Base-by-base conservation (phyloP, 768 basidiomycete species). In the Pisolithus sp. region DNA sequence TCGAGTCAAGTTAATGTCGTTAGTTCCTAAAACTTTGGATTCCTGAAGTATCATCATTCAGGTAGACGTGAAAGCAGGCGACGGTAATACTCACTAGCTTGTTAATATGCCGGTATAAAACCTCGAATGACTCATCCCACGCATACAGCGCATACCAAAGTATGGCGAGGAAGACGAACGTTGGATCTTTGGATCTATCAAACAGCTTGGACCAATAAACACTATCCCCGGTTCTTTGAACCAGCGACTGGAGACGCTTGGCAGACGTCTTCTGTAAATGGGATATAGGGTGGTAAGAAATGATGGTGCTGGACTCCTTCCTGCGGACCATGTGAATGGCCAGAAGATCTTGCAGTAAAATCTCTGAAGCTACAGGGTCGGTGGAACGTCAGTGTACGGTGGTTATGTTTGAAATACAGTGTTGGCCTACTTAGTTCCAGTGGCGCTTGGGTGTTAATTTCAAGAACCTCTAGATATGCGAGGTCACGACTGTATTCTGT, bases 101-200 rank as follows among this genome's bases (percentile, higher is more conserved):
- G 30, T 42, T 39, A 24, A 79, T 74, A 54, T 80, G 76, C 13
- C 57, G 52, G 53, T 76, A 77, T 36, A 79, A 53, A n/a, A 64
- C 60, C 56, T 79, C 78, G 26, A 79, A 62, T 1, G 75, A 66
- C 60, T 81, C 78, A 48, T 80, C 80, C 77, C 79, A 80, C 2
- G 76, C 71, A 58, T 80, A 80, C 6, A 78, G 58, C 3, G 74
- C 74, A 55, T 78, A 76, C 80, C 79, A 80, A 20, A 80, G 58
- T 9, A 76, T 59, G 37, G 72, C 67, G 12, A 80, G 54, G 24
- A 81, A 63, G 26, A 80, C 63, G 51, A 79, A 76, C 1, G 77
- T 81, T 5, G 78, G 76, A 49, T 80, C 78, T 3, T 62, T 66
- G 53, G 17, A 46, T 30, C 37, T 41, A 20, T 36, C 4, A 31